Percentiles rank a stretch among this genome's conserved stretches.
Conservation (phyloP, 2,329 filamentous ascomycete species). For the Calonectria montana region DNA sequence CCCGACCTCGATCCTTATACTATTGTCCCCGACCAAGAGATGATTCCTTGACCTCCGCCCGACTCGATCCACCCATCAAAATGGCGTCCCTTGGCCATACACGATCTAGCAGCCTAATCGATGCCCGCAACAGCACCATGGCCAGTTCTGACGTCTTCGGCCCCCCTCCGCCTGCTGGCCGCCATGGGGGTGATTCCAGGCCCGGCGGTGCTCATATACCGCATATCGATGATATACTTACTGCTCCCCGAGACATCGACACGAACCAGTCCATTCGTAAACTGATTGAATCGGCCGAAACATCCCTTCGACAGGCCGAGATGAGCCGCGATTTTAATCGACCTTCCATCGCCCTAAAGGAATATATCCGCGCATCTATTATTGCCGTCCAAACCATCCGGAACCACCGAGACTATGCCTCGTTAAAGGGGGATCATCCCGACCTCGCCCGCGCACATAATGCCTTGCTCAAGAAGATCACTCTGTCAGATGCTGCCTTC, state of each 20-base stretch:
- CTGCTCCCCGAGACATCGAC: slow-evolving; percentile 59
- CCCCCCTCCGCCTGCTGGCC: slow-evolving; percentile 43
- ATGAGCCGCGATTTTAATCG: slow-evolving; percentile 71
- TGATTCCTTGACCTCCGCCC: slow-evolving; percentile 23
- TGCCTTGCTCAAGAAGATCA: slow-evolving; percentile 62
- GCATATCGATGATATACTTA: slow-evolving; percentile 66
- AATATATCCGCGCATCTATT: slow-evolving; percentile 85
- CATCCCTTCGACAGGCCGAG: slow-evolving; percentile 68
- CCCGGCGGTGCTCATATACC: slow-evolving; percentile 53
- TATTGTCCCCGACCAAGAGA: slow-evolving; percentile 19
- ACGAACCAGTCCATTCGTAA: slow-evolving; percentile 62
- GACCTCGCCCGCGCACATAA: slow-evolving; percentile 61
- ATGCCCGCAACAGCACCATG: slow-evolving; percentile 44
- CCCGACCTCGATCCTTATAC: slow-evolving; percentile 4
- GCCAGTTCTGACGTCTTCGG: slow-evolving; percentile 46
- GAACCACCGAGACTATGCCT: slow-evolving; percentile 78
- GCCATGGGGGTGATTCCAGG: slow-evolving; percentile 41
- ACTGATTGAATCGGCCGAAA: slow-evolving; percentile 64
- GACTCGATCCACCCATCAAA: slow-evolving; percentile 19
- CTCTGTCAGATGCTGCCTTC: slow-evolving; percentile 60
- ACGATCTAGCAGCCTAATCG: slow-evolving; percentile 40
- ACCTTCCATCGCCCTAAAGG: slow-evolving; percentile 81
- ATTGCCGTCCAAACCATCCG: slow-evolving; percentile 83
- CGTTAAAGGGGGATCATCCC: slow-evolving; percentile 66
- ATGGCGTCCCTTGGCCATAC: slow-evolving; percentile 44